These are phyloP conservation scores for Nakazawaea populi DNA, from an alignment of 805 yeast genomes.

Conservation along the genomic window DNA sequence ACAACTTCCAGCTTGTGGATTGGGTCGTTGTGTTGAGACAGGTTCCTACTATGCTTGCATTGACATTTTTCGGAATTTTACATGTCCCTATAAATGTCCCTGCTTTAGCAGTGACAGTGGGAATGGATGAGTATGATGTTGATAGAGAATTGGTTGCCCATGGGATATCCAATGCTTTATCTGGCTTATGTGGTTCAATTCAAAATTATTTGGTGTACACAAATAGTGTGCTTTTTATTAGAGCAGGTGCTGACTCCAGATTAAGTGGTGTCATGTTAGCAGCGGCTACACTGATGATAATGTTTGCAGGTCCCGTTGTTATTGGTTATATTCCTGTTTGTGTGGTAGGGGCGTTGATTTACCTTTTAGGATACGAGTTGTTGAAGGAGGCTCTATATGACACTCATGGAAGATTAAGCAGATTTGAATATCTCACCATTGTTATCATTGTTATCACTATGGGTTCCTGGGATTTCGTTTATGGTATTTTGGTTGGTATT, in stretches of 20 bases:
- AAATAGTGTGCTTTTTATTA: constrained; percentile 82
- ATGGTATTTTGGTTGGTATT: constrained; percentile 87
- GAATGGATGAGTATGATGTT: constrained; percentile 82
- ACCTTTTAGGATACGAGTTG: constrained; percentile 84
- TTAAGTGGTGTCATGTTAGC: constrained; percentile 89
- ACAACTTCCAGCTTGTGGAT: constrained; percentile 65
- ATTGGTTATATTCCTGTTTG: constrained; percentile 93
- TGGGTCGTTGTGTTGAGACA: constrained; percentile 66
- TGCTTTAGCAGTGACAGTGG: constrained; percentile 86
- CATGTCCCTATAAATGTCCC: constrained; percentile 99
- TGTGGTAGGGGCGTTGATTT: constrained; percentile 92
- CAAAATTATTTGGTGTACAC: constrained; percentile 95
- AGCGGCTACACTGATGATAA: constrained; percentile 67
- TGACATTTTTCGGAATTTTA: constrained; percentile 90
- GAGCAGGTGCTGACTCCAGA: constrained; percentile 91
- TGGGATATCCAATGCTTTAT: constrained; percentile 81
- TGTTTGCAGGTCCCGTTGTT: constrained; percentile 87
- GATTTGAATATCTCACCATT: constrained; percentile 80
- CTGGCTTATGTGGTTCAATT: constrained; percentile 82
- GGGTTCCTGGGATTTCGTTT: constrained; percentile 95
- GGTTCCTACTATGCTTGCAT: constrained; percentile 89
- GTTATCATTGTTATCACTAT: constrained; percentile 82
- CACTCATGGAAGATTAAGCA: constrained; percentile 69
- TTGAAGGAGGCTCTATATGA: constrained; percentile 82
- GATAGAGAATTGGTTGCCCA: constrained; percentile 93